A percentile compares a stretch with the other conserved stretches of the same genome.
Evolutionary conservation across 23 red algal genomes (phyloP).

Genomic region (Cyanidiococcus yangmingshanensis): DNA sequence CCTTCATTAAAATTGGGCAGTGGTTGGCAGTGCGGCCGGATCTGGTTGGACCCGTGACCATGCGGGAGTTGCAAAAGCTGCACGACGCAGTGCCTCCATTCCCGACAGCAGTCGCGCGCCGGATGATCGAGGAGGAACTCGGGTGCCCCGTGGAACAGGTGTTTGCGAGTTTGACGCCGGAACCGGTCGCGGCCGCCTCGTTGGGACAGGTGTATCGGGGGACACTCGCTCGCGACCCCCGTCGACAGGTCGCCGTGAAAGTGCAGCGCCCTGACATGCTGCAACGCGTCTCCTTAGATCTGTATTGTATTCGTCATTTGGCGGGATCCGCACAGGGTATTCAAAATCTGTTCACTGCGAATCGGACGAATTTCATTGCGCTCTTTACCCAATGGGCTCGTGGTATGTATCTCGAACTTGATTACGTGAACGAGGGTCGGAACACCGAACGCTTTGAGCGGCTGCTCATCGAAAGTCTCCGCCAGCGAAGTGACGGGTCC

Average conservation of each 20-base stretch:
- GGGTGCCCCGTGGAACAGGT: conserved; percentile 41
- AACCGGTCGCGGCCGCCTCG: conserved; percentile 79
- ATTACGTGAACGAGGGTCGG: conserved; percentile 79
- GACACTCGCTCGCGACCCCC: conserved; percentile 22
- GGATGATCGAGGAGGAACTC: conserved; percentile 86
- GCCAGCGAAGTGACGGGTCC: conserved; percentile 24
- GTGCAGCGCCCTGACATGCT: conserved; percentile 92
- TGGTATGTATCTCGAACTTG: conserved; percentile 86
- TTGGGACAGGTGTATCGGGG: conserved; percentile 86
- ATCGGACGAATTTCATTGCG: conserved; percentile 51
- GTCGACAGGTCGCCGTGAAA: conserved; percentile 55
- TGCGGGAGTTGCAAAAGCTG: conserved; percentile 83
- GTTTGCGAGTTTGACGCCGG: conserved; percentile 45
- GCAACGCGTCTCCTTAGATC: conserved; percentile 67
- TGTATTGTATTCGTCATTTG: conserved; percentile 74
- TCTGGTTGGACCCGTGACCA: conserved; percentile 67
- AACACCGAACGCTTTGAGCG: conserved; percentile 62
- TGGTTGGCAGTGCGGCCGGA: conserved; percentile 80
- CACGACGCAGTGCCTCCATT: conserved; percentile 86
- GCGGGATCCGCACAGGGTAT: conserved; percentile 31
- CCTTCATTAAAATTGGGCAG: conserved; percentile 91
- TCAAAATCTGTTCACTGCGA: conserved; percentile 46
- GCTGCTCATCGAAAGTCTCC: conserved; percentile 9
- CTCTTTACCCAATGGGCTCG: conserved; percentile 65
- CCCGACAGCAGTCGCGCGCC: conserved; percentile 39